Evolutionary conservation across 257 asterid species (phyloP).

Genomic region (Solanum chiquidenum): DNA sequence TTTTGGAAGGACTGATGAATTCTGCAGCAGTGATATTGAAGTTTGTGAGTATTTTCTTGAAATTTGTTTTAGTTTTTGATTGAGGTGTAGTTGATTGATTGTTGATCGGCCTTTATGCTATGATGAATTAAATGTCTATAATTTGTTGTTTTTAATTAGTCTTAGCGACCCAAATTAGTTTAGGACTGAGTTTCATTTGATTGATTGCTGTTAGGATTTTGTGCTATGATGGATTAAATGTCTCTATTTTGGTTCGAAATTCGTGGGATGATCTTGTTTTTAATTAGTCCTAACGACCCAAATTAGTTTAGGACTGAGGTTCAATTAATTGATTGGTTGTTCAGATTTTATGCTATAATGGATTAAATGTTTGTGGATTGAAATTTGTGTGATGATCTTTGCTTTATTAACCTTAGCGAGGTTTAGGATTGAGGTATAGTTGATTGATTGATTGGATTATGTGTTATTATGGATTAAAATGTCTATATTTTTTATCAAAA

Average conservation of each 20-base stretch:
- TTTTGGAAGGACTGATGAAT: constrained; percentile 32
- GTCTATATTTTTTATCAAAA: neutral
- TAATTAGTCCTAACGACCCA: no score
- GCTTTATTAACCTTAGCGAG: no score
- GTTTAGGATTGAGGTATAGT: neutral
- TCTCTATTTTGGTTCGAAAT: neutral
- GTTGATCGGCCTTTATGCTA: neutral
- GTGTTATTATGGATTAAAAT: neutral
- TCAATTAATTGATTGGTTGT: neutral
- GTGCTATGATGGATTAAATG: neutral
- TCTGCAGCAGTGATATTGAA: constrained; percentile 50
- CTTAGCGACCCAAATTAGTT: neutral
- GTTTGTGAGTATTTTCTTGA: constrained; percentile 27
- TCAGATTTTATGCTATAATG: neutral
- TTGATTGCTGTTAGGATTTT: neutral
- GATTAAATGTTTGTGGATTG: neutral
- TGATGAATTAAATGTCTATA: neutral
- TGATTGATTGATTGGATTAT: neutral
- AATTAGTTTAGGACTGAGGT: neutral
- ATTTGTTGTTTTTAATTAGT: no score
- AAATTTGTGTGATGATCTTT: neutral
- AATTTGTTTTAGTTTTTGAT: neutral
- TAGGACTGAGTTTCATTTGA: neutral
- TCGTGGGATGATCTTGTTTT: neutral
- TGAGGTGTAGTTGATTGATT: no score